A percentile compares a stretch with the other conserved stretches of the same genome.
phyloP scores from a whole-genome alignment of 225 moss, liverwort and hornwort species.

The Polytrichum commune region DNA sequence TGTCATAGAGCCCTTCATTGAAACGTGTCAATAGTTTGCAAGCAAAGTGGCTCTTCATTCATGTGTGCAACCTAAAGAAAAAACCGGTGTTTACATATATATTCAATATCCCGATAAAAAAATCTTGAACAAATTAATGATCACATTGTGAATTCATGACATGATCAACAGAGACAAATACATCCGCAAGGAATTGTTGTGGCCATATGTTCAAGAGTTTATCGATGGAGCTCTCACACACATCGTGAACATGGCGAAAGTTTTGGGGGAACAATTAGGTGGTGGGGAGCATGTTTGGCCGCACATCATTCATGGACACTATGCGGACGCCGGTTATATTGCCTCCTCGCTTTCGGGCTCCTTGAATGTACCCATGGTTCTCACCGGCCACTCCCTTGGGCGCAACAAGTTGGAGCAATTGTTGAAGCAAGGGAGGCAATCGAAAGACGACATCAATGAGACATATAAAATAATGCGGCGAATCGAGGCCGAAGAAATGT shows the following conservation, averaged over 20 bases:
- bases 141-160: too few species aligned
- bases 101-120: too few species aligned
- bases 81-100: too few species aligned
- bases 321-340: slow-evolving; percentile 61
- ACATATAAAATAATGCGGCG: slow-evolving; percentile 65
- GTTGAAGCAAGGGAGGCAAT: slow-evolving; percentile 48
- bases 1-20: too few species aligned
- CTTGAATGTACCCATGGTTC: slow-evolving; percentile 61
- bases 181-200: slow-evolving; percentile 54
- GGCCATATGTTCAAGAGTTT: slow-evolving; percentile 63
- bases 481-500: slow-evolving; percentile 58
- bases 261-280: slow-evolving; percentile 46
- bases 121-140: too few species aligned
- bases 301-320: slow-evolving; percentile 63
- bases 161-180: slow-evolving; percentile 32
- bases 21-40: too few species aligned
- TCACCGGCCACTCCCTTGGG: slow-evolving; percentile 63
- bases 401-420: slow-evolving; percentile 66
- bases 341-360: slow-evolving; percentile 52
- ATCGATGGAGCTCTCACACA: slow-evolving; percentile 54
- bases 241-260: slow-evolving; percentile 59
- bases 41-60: too few species aligned
- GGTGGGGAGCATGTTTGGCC: slow-evolving; percentile 54
- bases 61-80: too few species aligned
- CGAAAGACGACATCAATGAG: slow-evolving; percentile 41